Evolutionary conservation across 148 eudicot genomes (phyloP).

Genomic region (Simmondsia chinensis): DNA sequence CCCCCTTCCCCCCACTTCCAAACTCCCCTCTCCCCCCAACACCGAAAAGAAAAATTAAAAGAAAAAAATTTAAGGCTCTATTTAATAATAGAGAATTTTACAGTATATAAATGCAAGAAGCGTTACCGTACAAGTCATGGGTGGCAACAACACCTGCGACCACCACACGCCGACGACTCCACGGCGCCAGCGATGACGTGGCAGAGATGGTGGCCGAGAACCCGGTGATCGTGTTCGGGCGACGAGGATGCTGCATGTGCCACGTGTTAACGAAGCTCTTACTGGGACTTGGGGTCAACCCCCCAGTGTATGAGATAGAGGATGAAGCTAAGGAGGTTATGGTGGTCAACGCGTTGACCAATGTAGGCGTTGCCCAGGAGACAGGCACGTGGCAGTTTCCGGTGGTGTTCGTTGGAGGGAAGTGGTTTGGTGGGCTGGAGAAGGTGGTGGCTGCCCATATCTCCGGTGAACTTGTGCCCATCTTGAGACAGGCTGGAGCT

Average conservation of each 20-base stretch:
- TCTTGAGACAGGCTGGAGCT: constrained; percentile 64
- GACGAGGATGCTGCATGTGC: constrained; percentile 76
- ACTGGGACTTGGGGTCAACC: constrained; percentile 61
- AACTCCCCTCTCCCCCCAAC: background rate
- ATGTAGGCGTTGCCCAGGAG: background rate
- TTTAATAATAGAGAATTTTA: too few species aligned
- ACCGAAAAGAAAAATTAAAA: background rate
- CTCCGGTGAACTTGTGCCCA: constrained; percentile 73
- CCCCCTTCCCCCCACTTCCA: background rate
- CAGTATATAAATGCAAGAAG: constrained; percentile 30
- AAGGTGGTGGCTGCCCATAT: constrained; percentile 70
- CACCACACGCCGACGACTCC: background rate
- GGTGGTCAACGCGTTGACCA: constrained; percentile 18
- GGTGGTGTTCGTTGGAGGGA: constrained; percentile 67
- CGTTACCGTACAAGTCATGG: constrained; percentile 34
- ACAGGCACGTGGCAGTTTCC: constrained; percentile 30
- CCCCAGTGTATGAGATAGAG: constrained; percentile 42
- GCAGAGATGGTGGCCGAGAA: constrained; percentile 40
- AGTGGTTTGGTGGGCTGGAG: constrained; percentile 68
- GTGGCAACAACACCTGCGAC: constrained; percentile 15
- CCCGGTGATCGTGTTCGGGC: constrained; percentile 53
- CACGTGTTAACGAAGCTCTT: constrained; percentile 59
- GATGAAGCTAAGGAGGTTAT: constrained; percentile 21
- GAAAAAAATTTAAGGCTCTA: too few species aligned
- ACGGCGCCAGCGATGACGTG: background rate